A percentile compares a stretch with the other conserved stretches of the same genome.
Conservation (phyloP, 2,329 filamentous ascomycete genomes). For the Boeremia lycopersici region DNA sequence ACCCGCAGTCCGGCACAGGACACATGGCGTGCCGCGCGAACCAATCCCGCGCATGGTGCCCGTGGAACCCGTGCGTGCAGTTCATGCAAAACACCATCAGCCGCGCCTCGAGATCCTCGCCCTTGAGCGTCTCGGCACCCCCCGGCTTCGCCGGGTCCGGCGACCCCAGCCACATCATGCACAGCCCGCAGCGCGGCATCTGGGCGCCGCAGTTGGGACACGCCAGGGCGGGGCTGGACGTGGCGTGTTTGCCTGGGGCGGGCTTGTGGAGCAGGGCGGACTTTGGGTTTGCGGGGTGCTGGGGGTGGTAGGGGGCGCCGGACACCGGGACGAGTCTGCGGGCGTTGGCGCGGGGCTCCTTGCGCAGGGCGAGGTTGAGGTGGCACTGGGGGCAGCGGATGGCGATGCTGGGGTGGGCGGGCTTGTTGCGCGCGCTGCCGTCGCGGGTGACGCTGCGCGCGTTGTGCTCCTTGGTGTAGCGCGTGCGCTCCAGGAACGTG, state of each 20-base stretch:
- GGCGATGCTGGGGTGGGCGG: constrained; percentile 69
- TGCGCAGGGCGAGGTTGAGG: constrained; percentile 56
- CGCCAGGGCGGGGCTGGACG: constrained; percentile 54
- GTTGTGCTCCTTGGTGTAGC: constrained; percentile 79
- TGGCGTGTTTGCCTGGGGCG: constrained; percentile 9
- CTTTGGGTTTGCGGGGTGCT: constrained; percentile 10
- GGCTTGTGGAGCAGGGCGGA: constrained; percentile 8
- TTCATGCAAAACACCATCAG: constrained; percentile 67
- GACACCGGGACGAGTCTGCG: constrained; percentile 29
- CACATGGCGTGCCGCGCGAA: constrained; percentile 61
- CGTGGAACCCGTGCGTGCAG: constrained; percentile 69
- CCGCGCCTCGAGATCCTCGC: constrained; percentile 58
- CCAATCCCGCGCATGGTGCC: constrained; percentile 67
- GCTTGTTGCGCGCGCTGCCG: constrained; percentile 67
- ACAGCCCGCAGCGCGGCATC: constrained; percentile 68
- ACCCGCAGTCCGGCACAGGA: constrained; percentile 62
- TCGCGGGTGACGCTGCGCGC: constrained; percentile 68
- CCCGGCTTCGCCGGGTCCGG: constrained; percentile 58
- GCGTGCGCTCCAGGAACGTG: constrained; percentile 74
- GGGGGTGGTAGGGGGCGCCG: constrained; percentile 5
- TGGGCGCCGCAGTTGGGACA: constrained; percentile 67
- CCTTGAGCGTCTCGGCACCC: constrained; percentile 41
- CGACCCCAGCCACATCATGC: constrained; percentile 65
- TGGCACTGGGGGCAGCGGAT: constrained; percentile 79
- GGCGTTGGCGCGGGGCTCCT: constrained; percentile 30